Conservation (phyloP, 2,329 filamentous ascomycete species). For the Talaromyces sp. region DNA sequence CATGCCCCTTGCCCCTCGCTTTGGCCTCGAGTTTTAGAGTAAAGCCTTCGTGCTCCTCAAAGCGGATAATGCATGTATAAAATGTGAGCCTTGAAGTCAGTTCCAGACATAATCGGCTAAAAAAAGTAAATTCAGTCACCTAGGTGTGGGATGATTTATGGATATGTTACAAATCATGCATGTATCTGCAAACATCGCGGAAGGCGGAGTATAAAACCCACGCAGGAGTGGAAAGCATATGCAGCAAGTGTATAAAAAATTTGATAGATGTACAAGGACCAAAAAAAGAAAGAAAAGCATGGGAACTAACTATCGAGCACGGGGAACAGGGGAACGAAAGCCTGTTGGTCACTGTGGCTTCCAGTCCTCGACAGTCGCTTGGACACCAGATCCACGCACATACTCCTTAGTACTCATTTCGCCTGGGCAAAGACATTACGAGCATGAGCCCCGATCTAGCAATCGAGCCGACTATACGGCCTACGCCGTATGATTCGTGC, state of each 20-base stretch:
- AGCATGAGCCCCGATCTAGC: conserved; percentile 22
- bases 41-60: conserved; percentile 20
- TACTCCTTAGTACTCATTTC: neutral
- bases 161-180: conserved; percentile 12
- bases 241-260: neutral
- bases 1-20: conserved; percentile 19
- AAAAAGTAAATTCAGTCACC: neutral
- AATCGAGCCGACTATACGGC: conserved; percentile 15
- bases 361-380: neutral
- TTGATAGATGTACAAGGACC: conserved; percentile 21
- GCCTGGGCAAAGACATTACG: neutral
- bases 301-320: conserved; percentile 7
- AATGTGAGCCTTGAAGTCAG: neutral
- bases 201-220: conserved; percentile 13
- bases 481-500: conserved; percentile 37
- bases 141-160: neutral
- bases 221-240: conserved; percentile 18
- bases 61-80: conserved; percentile 11
- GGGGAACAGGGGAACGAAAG: conserved; percentile 10
- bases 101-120: neutral
- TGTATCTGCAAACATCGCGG: conserved; percentile 1
- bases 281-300: neutral
- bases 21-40: conserved; percentile 20
- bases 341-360: conserved; percentile 12
- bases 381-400: conserved; percentile 29